Conservation (phyloP, 352 stramenopile species). For the Phytophthora tubulina region DNA sequence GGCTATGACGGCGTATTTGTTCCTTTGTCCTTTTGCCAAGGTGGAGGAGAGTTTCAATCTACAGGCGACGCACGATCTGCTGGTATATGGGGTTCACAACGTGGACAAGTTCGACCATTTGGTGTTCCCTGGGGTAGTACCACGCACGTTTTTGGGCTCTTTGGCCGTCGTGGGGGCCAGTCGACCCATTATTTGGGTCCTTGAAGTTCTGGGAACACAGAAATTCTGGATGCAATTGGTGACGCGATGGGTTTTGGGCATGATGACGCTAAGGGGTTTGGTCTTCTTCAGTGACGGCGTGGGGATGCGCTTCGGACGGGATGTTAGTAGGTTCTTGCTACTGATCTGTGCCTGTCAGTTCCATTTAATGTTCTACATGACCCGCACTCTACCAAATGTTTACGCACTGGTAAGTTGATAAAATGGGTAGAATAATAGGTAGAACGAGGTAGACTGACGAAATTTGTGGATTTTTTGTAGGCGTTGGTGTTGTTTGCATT, state of each 20-base stretch:
- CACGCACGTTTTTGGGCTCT: conserved; percentile 96
- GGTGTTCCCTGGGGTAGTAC: conserved; percentile 98
- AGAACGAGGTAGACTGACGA: not conserved
- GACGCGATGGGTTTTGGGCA: conserved; percentile 68
- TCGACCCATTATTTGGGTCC: conserved; percentile 51
- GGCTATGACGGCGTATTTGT: conserved; percentile 56
- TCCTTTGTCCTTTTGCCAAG: conserved; percentile 82
- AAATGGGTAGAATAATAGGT: conserved; percentile 2
- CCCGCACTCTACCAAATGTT: conserved; percentile 97
- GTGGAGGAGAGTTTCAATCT: conserved; percentile 99
- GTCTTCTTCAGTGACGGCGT: conserved; percentile 73
- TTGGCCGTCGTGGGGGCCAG: conserved; percentile 65
- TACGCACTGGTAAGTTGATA: conserved; percentile 90
- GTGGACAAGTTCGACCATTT: conserved; percentile 95
- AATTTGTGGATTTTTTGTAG: conserved; percentile 30
- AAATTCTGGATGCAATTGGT: conserved; percentile 72
- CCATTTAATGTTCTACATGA: conserved; percentile 98
- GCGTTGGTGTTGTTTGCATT: conserved; percentile 72
- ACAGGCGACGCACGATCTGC: conserved; percentile 98
- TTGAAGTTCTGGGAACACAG: conserved; percentile 32
- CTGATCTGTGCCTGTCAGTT: conserved; percentile 95
- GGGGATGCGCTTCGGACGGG: conserved; percentile 60
- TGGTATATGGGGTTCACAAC: conserved; percentile 68
- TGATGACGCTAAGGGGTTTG: conserved; percentile 67
- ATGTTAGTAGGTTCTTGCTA: conserved; percentile 81